A percentile compares a stretch with the other conserved stretches of the same genome.
phyloP scores from a whole-genome alignment of 2,329 filamentous ascomycete species.

The Colletotrichum endophyticum region DNA sequence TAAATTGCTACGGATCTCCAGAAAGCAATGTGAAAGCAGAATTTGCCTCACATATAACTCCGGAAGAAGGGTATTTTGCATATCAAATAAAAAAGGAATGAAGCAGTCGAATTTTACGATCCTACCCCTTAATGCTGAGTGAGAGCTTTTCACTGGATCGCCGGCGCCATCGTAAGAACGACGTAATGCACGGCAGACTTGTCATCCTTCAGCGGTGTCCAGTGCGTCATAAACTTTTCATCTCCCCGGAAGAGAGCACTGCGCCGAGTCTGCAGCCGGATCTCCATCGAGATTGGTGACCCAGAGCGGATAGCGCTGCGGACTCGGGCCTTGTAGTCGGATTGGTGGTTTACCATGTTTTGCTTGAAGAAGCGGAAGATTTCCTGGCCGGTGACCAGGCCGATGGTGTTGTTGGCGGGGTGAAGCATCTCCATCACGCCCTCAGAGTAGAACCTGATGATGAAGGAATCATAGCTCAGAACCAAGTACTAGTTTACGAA shows the following conservation, averaged over 20 bases:
- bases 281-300: conserved; percentile 31
- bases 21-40: fast-evolving
- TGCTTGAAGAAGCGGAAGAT: conserved; percentile 29
- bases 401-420: conserved; percentile 25
- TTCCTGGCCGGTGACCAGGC: conserved; percentile 25
- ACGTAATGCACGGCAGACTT: conserved; percentile 11
- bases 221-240: conserved; percentile 21
- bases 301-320: conserved; percentile 27
- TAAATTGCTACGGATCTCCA: neutral
- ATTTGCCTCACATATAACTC: too few species aligned
- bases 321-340: conserved; percentile 27
- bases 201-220: conserved; percentile 23
- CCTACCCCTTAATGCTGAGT: neutral
- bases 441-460: conserved; percentile 29
- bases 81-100: neutral
- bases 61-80: neutral
- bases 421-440: conserved; percentile 27
- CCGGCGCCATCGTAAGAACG: conserved; percentile 16
- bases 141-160: neutral
- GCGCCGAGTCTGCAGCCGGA: conserved; percentile 29
- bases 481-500: conserved; percentile 23
- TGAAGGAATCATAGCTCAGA: conserved; percentile 24
- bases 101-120: neutral
- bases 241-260: conserved; percentile 28
- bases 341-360: conserved; percentile 27